These are phyloP conservation scores for Cicer yamashitae DNA, from an alignment of 306 rosid genomes.

Conservation along the genomic window DNA sequence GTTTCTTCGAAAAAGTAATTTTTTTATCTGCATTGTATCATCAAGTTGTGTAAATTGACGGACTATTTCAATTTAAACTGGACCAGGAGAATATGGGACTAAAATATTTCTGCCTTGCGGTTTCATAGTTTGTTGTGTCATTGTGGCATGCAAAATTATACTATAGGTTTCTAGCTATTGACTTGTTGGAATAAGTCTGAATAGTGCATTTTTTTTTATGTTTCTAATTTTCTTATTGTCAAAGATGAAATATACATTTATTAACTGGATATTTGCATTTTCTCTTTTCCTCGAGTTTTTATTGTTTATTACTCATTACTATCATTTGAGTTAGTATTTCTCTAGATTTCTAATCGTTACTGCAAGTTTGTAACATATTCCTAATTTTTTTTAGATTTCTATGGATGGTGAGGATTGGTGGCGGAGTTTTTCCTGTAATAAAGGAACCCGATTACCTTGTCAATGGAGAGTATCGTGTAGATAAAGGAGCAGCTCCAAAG, in stretches of 20 bases:
- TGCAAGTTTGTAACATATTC: conserved; percentile 14
- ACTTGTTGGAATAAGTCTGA: conserved; percentile 15
- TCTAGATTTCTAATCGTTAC: neutral
- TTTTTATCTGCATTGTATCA: neutral
- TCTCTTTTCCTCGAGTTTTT: neutral
- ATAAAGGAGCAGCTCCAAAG: conserved; percentile 99
- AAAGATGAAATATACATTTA: conserved; percentile 11
- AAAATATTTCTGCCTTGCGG: conserved; percentile 2
- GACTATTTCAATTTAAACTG: conserved; percentile 26
- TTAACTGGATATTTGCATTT: conserved; percentile 1
- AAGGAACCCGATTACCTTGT: conserved; percentile 98
- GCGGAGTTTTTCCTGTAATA: conserved; percentile 96
- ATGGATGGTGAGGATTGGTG: conserved; percentile 99
- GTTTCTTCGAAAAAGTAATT: neutral
- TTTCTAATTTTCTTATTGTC: conserved; percentile 6
- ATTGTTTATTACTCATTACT: neutral
- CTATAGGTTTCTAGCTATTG: conserved; percentile 21
- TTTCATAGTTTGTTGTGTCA: conserved; percentile 12
- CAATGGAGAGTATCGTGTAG: conserved; percentile 98
- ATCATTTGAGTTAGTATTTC: conserved; percentile 11
- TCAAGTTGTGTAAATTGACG: conserved; percentile 27
- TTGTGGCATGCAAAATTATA: conserved; percentile 22
- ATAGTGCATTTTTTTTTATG: neutral
- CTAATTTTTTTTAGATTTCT: conserved; percentile 65
- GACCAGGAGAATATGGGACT: conserved; percentile 6